Evolutionary conservation across 306 rosid genomes (phyloP).

Genomic region (Prosopis cineraria): DNA sequence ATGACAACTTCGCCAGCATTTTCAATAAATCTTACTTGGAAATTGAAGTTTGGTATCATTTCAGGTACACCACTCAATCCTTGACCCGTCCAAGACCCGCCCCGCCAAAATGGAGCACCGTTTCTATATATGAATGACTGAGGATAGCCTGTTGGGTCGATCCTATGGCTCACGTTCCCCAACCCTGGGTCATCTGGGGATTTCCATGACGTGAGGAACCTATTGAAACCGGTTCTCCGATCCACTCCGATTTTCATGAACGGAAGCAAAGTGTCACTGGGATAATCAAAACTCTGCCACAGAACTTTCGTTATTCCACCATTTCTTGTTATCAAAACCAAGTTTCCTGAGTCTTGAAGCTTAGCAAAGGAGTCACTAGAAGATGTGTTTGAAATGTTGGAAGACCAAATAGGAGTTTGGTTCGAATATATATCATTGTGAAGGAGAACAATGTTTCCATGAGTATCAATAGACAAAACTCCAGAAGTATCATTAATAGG

Average conservation of each 20-base stretch:
- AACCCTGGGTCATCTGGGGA: conserved; percentile 47
- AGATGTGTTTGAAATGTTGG: conserved; percentile 25
- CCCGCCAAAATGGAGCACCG: not conserved
- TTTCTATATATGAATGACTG: conserved; percentile 5
- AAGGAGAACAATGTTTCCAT: conserved; percentile 41
- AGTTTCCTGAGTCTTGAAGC: conserved; percentile 44
- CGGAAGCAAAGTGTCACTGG: conserved; percentile 28
- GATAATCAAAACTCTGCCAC: conserved; percentile 50
- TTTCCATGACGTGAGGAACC: conserved; percentile 41
- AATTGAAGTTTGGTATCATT: not conserved
- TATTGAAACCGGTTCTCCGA: conserved; percentile 3
- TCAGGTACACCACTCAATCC: conserved; percentile 37
- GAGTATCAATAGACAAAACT: conserved; percentile 34
- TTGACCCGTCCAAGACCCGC: not conserved
- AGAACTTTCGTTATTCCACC: not conserved
- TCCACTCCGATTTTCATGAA: conserved; percentile 30
- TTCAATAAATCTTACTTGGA: conserved; percentile 24
- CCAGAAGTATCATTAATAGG: conserved; percentile 35
- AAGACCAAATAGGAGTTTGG: conserved; percentile 36
- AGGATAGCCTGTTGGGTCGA: conserved; percentile 33
- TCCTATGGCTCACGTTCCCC: conserved; percentile 17
- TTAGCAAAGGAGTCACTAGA: conserved; percentile 22
- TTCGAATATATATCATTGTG: not conserved
- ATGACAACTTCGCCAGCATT: not conserved
- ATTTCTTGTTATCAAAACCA: conserved; percentile 28